phyloP scores from a whole-genome alignment of 1,139 yeast species.

The Wickerhamomyces sp. region DNA sequence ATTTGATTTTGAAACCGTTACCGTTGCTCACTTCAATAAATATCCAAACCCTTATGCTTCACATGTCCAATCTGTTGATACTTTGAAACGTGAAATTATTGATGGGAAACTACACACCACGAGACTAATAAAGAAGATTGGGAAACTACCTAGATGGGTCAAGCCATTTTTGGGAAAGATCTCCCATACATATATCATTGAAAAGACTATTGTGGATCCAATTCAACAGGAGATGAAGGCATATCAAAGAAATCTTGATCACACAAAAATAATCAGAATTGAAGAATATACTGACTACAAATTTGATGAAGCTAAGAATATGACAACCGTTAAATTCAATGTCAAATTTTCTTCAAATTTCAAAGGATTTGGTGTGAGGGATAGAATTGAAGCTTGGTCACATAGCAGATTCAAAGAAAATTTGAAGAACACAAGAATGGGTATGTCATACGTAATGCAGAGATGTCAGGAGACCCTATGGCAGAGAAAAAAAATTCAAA shows the following conservation, averaged over 20 bases:
- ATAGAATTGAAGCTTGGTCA: conserved; percentile 81
- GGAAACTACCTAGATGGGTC: conserved; percentile 77
- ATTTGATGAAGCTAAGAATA: conserved; percentile 24
- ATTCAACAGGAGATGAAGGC: conserved; percentile 49
- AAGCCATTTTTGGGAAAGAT: conserved; percentile 71
- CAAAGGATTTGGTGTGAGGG: conserved; percentile 53
- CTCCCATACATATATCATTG: conserved; percentile 80
- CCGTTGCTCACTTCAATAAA: conserved; percentile 76
- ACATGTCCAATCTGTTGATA: conserved; percentile 87
- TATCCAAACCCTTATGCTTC: conserved; percentile 88
- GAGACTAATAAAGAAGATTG: conserved; percentile 71
- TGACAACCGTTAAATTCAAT: conserved; percentile 41
- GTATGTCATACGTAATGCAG: conserved; percentile 77
- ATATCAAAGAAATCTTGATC: conserved; percentile 84
- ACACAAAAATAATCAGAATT: conserved; percentile 69
- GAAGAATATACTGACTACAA: conserved; percentile 68
- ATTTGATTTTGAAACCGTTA: conserved; percentile 68
- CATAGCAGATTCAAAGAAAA: conserved; percentile 65
- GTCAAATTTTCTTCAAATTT: conserved; percentile 77
- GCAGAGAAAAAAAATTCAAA: conserved; percentile 7
- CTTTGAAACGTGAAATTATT: conserved; percentile 56
- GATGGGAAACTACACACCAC: conserved; percentile 70
- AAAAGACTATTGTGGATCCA: conserved; percentile 74
- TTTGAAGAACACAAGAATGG: conserved; percentile 60
- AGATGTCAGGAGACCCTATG: conserved; percentile 33